Conservation (phyloP, 208 protist genomes). For the Herpetomonas tarakana region DNA sequence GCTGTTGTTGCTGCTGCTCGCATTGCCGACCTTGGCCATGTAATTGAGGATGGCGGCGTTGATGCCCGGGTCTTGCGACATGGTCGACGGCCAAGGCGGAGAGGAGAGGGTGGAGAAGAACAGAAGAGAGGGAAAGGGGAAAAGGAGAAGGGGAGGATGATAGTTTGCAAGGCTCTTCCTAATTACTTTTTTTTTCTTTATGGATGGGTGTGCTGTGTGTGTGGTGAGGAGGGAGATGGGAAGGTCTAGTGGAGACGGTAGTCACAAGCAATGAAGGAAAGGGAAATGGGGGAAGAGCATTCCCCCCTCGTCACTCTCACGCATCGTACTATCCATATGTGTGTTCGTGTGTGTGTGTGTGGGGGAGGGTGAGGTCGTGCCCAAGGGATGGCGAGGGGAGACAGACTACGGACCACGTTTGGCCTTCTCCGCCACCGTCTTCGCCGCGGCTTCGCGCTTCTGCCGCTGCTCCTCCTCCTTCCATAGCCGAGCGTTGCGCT, state of each 20-base stretch:
- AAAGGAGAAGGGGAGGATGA: constrained; percentile 2
- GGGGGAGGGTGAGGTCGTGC: too few species aligned
- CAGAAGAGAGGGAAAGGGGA: constrained; percentile 2
- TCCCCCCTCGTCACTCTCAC: too few species aligned
- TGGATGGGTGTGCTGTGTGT: too few species aligned
- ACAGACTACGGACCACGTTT: background rate
- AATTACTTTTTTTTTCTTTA: too few species aligned
- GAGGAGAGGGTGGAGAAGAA: background rate
- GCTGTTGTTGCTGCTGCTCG: background rate
- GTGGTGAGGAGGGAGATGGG: too few species aligned
- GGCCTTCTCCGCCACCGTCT: constrained; percentile 28
- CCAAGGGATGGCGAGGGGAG: too few species aligned
- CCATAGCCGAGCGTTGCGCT: constrained; percentile 21
- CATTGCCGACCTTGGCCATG: constrained; percentile 21
- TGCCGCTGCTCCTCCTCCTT: constrained; percentile 27
- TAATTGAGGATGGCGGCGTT: constrained; percentile 54
- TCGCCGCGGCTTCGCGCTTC: constrained; percentile 32
- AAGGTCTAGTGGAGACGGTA: too few species aligned
- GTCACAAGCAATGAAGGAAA: too few species aligned
- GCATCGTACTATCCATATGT: too few species aligned
- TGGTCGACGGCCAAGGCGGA: constrained; percentile 13
- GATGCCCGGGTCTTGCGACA: constrained; percentile 44
- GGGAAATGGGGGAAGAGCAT: too few species aligned
- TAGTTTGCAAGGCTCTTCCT: too few species aligned
- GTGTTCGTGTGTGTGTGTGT: too few species aligned